These are phyloP conservation scores for Begonia fuchsioides DNA, from an alignment of 306 rosid genomes.

Conservation along the genomic window DNA sequence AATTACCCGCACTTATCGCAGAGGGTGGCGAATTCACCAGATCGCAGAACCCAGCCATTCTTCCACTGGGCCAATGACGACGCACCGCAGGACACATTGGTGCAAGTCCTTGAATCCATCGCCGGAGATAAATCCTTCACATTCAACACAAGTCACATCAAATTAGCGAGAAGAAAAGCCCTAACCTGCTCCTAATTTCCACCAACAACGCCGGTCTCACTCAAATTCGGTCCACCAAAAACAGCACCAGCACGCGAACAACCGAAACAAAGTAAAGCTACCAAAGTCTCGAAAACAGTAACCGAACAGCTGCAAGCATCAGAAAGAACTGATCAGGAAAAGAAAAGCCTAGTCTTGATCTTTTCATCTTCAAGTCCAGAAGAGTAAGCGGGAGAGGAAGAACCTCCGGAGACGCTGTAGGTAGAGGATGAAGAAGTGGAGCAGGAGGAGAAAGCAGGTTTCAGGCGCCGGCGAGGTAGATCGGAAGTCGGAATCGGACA, in stretches of 20 bases:
- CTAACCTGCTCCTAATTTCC: conserved; percentile 20
- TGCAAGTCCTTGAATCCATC: conserved; percentile 66
- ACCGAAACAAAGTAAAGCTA: conserved; percentile 12
- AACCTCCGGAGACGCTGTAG: not conserved
- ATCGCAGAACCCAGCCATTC: conserved; percentile 91
- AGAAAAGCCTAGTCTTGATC: not conserved
- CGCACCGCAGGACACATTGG: conserved; percentile 57
- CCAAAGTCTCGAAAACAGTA: conserved; percentile 1
- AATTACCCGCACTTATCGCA: conserved; percentile 91
- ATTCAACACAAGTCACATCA: conserved; percentile 16
- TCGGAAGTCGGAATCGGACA: conserved; percentile 13
- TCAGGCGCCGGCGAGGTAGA: conserved; percentile 17
- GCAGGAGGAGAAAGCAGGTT: conserved; percentile 9
- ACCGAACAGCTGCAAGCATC: conserved; percentile 6
- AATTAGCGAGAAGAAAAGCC: conserved; percentile 15
- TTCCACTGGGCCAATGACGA: conserved; percentile 61
- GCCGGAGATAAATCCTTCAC: conserved; percentile 11
- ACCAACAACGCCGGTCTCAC: conserved; percentile 5
- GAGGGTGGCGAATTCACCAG: conserved; percentile 78
- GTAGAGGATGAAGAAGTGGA: not conserved
- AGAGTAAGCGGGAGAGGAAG: conserved; percentile 2
- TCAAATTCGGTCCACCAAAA: conserved; percentile 7
- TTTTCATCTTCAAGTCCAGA: not conserved
- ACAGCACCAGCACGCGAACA: conserved; percentile 4
- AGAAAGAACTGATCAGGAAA: not conserved